Percentiles rank a stretch among this genome's conserved stretches.
phyloP scores from a whole-genome alignment of 2,329 filamentous ascomycete species.

The Zopfia rhizophila region DNA sequence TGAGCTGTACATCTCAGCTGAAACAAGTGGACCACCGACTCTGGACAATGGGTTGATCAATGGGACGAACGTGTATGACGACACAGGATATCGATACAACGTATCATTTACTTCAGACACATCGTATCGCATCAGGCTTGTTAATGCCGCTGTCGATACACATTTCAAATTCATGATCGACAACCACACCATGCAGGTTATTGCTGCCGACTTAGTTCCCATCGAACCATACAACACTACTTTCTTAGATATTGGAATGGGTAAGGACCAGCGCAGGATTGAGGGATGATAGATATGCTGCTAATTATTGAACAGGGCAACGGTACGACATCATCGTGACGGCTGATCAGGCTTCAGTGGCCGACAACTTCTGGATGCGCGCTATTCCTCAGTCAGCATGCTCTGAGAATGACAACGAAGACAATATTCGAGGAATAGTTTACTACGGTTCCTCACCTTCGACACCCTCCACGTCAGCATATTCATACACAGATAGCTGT shows the following conservation, averaged over 20 bases:
- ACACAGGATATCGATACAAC: constrained; percentile 28
- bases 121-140: constrained; percentile 40
- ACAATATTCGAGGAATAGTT: constrained; percentile 51
- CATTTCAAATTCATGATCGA: constrained; percentile 54
- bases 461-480: constrained; percentile 46
- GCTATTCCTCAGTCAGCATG: constrained; percentile 54
- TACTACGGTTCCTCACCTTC: constrained; percentile 43
- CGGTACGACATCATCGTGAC: constrained; percentile 22
- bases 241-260: constrained; percentile 44
- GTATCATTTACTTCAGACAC: constrained; percentile 36
- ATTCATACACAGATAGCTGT: constrained; percentile 48
- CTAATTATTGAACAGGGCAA: no score
- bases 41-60: constrained; percentile 58
- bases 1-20: constrained; percentile 42
- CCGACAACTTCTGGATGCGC: constrained; percentile 50
- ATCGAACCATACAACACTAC: constrained; percentile 47
- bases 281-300: no score
- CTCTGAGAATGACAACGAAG: constrained; percentile 42
- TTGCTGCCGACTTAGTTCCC: constrained; percentile 46
- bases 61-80: constrained; percentile 53
- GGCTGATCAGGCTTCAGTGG: constrained; percentile 15
- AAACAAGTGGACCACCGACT: constrained; percentile 42
- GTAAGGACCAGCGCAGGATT: no score
- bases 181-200: constrained; percentile 47
- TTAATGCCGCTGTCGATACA: constrained; percentile 48